Base-by-base conservation (phyloP, 148 eudicot genomes). In the Fagopyrum tataricum region DNA sequence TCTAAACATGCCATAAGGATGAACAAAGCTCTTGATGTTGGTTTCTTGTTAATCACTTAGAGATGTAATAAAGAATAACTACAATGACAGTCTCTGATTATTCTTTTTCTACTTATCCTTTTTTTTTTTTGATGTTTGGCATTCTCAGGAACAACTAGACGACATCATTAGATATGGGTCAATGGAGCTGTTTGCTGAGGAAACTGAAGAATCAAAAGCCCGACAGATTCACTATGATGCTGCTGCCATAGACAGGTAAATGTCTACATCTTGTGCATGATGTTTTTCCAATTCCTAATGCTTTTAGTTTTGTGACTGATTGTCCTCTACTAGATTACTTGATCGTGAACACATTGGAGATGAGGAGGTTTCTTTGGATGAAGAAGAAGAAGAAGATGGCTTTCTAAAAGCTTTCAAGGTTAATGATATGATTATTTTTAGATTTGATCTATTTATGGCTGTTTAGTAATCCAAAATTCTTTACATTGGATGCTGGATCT, bases 221-320 rank as follows among this genome's bases (percentile, higher is more conserved):
- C 89, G 99, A 20, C 96, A 95, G 79, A 95, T 95, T 76, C 99
- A 90, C 85, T 95, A 95, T 80, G 99, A 95, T 84, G 97, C 87
- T 82, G 79, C 93, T 83, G 96, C 97, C 71, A 92, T 95, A 71
- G 96, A 91, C 59, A 84, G 93, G 99, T 92, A 77, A 39, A 37
- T 23, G 69, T 37, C 69, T 64, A 64, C 69, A 64, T 64, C 40
- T 10, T 31, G 39, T 64, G 42, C 15, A 37, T 64, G 39, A 64
- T 14, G 44, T 31, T 43, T 31, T 24, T 61, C 69, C 12, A 64
- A 14, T 37, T 64, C 20, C 69, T 37, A 37, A 15, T 64, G 43
- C 18, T 64, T 39, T 14, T 43, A 40, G 4, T 12, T 21, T 64
- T 20, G 70, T 70, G 59, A 73, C 44, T 61, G 21, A 14, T 31